Conservation (phyloP, 257 asterid species). For the Echites panduratus region DNA sequence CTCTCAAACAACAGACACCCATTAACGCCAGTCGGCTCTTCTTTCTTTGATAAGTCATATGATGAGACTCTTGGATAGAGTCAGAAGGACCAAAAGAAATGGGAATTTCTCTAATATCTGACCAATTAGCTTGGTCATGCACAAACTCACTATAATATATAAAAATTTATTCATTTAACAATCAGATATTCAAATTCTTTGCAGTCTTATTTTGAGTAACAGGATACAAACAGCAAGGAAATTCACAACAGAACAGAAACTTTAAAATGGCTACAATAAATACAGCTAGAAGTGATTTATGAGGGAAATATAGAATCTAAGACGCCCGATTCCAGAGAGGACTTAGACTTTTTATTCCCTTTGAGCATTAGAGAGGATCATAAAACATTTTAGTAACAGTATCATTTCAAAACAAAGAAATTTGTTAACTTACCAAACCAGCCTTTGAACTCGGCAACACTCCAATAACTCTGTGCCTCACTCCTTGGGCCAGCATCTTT, state of each 20-base stretch:
- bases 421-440: constrained; percentile 80
- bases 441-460: constrained; percentile 76
- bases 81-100: background rate
- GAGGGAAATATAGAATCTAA: background rate
- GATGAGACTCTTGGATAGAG: background rate
- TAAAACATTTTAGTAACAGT: background rate
- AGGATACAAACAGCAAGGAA: background rate
- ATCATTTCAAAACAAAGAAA: constrained; percentile 9
- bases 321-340: background rate
- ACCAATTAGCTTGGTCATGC: background rate
- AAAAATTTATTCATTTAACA: background rate
- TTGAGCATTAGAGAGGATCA: background rate
- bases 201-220: background rate
- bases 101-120: background rate
- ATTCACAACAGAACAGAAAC: background rate
- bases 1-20: background rate
- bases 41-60: background rate
- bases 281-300: background rate
- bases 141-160: background rate
- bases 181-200: constrained; percentile 1
- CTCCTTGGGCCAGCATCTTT: constrained; percentile 94
- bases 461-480: constrained; percentile 97
- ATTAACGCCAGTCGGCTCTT: background rate
- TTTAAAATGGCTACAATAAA: background rate
- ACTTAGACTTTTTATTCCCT: background rate